Base-by-base conservation (phyloP, 805 yeast genomes). In the Dipodascus albidus region DNA sequence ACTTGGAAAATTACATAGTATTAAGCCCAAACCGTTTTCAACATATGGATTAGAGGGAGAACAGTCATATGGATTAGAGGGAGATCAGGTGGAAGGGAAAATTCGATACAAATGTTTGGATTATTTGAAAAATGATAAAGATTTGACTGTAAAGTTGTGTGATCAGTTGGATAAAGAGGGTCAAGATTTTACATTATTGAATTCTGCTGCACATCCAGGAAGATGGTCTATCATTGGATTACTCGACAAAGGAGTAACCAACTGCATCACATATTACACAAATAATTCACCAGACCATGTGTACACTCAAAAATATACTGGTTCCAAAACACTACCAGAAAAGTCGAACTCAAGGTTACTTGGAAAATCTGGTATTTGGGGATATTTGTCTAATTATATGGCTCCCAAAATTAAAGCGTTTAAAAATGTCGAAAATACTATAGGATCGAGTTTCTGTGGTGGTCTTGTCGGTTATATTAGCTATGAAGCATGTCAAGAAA, bases 381-480 rank as follows among this genome's bases (percentile, higher is more conserved):
- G 70, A 2, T 76, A 63, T 55, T 57, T 84, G 14, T 77, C 85
- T 0, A 52, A 64, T 1, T 73, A 67, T 49, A 80, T 85, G 81
- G 59, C 67, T 62, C 53, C 64, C 14, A 59, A 56, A 53, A 33
- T 60, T 49, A 47, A 53, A 27, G 17, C 53, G 42, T 67, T 69
- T 48, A 53, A 51, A 1, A 6, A 6, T 4, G 42, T 27, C 11
- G 6, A 35, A 14, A 48, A 44, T n/a, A 56, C 62, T 17, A 50
- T 71, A 4, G 68, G 70, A 0, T 69, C 87, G 19, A 96, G 96
- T 1, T 93, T 93, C 61, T 70, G 81, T 54, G 98, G 99, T n/a
- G 99, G 99, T 0, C 74, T 87, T 31, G 72, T 90, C 53, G 99
- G 99, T 2, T 73, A 84, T 47, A 67, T 93, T 9, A 84, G 95